Percentiles rank a stretch among this genome's conserved stretches.
These are phyloP conservation scores for Xylaria hypoxylon DNA, from an alignment of 2,329 filamentous ascomycete genomes.

Conservation along the genomic window DNA sequence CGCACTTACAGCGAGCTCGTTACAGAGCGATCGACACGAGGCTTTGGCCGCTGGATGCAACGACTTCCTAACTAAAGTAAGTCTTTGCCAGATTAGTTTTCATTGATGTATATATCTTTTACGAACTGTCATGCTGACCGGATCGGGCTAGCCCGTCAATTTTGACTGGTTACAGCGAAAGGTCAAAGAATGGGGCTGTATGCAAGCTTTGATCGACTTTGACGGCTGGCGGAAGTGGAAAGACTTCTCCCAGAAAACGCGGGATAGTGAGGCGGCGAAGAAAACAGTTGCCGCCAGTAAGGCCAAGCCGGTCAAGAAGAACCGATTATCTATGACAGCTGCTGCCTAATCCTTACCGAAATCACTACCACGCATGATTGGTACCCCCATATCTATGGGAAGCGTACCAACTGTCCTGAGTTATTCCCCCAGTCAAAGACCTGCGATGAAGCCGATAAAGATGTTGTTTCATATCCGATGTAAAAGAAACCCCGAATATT, in stretches of 20 bases:
- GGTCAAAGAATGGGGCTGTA: constrained; percentile 99
- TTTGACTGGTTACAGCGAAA: constrained; percentile 98
- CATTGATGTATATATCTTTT: background rate
- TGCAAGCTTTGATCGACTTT: constrained; percentile 98
- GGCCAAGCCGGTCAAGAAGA: constrained; percentile 58
- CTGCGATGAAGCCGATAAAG: background rate
- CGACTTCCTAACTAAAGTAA: constrained; percentile 96
- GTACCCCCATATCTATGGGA: background rate
- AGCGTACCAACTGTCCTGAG: background rate
- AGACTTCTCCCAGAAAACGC: constrained; percentile 71
- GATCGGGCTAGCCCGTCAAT: constrained; percentile 81
- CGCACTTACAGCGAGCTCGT: constrained; percentile 89
- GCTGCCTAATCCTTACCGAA: constrained; percentile 38
- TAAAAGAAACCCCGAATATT: background rate
- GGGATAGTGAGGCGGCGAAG: constrained; percentile 57
- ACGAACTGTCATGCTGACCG: constrained; percentile 19
- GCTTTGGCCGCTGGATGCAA: constrained; percentile 96
- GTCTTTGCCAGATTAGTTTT: constrained; percentile 41
- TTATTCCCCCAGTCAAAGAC: background rate
- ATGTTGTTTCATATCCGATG: background rate
- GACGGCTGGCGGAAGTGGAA: constrained; percentile 99
- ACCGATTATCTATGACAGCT: constrained; percentile 54
- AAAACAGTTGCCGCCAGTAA: constrained; percentile 54
- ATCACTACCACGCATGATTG: background rate
- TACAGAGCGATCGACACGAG: constrained; percentile 96